These are phyloP conservation scores for Trichosporon sp. DNA, from an alignment of 1,284 basidiomycete species.

Conservation along the genomic window DNA sequence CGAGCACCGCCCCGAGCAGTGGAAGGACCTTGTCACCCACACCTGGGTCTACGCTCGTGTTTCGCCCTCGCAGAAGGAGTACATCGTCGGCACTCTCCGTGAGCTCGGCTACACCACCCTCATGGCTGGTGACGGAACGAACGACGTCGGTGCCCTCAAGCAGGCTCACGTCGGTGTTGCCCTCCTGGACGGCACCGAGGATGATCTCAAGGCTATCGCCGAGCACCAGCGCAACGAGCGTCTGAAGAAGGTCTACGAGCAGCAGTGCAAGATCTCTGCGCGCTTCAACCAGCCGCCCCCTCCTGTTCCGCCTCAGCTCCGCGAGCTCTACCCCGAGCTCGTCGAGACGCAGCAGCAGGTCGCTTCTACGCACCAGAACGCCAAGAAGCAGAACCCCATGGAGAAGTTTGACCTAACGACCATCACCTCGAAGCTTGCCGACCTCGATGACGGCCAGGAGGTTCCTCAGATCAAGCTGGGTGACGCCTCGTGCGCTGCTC, in stretches of 20 bases:
- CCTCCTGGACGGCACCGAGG: conserved; percentile 79
- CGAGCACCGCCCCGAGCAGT: conserved; percentile 54
- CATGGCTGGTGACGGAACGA: conserved; percentile 96
- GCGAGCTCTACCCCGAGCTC: conserved; percentile 76
- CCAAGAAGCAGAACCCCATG: conserved; percentile 75
- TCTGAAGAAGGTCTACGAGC: conserved; percentile 92
- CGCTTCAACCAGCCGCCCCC: conserved; percentile 87
- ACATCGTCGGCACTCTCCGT: conserved; percentile 81
- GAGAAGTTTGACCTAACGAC: conserved; percentile 85
- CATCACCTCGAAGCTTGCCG: conserved; percentile 82
- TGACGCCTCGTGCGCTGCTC: conserved; percentile 91
- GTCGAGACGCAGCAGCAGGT: conserved; percentile 83
- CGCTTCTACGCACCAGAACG: conserved; percentile 57
- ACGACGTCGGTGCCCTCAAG: conserved; percentile 93
- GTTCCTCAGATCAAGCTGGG: conserved; percentile 95
- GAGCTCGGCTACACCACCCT: conserved; percentile 80
- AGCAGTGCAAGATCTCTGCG: conserved; percentile 78
- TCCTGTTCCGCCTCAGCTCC: conserved; percentile 75
- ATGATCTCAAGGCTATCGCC: conserved; percentile 86
- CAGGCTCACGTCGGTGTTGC: conserved; percentile 94
- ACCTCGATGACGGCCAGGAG: conserved; percentile 82
- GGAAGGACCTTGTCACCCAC: conserved; percentile 75
- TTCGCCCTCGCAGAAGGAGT: conserved; percentile 90
- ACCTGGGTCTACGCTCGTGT: conserved; percentile 97
- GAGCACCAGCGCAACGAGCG: conserved; percentile 82